Base-by-base conservation (phyloP, 345 rosid species). In the Salix koriyanagi region DNA sequence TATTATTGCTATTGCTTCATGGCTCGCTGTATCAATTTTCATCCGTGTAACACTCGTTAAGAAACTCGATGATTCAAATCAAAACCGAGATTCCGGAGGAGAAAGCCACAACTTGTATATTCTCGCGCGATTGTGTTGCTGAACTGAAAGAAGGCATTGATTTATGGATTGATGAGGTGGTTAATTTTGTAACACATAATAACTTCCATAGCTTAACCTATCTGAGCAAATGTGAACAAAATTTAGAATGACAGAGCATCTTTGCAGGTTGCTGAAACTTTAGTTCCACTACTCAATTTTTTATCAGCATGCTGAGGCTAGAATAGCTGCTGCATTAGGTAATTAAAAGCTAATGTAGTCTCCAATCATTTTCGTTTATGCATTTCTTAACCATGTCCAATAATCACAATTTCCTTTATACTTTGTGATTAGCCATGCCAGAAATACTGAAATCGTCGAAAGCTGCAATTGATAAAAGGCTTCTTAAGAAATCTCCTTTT, bases 101-200 rank as follows among this genome's bases (percentile, higher is more conserved):
- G 36, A 34, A 67, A 68, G 65, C 65, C 66, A 54, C 10, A 23
- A 67, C 72, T n/a, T 75, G 78, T 36, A 18, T 23, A 12, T 39
- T 67, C 13, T 75, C n/a, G 36, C 9, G n/a, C 15, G 4, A 11
- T 21, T 75, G 34, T n/a, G 78, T n/a, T 52, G 65, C 30, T 52
- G 66, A 75, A 37, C 46, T 75, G 50, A 34, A 67, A 50, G 78
- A 67, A 36, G 72, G 19, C 21, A 21, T 76, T 41, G 16, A 13
- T 12, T 39, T 44, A 23, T 76, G 79, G 79, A 67, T 52, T 37
- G 80, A 77, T 41, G 75, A 84, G 86, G 86, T 80, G 9, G 32
- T 21, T 65, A 23, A 37, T 60, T 9, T 25, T 48, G 37, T 25
- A 46, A 19, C 1, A 23, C 6, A 2, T 21, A 19, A 1, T 21